Evolutionary conservation across 148 eudicot genomes (phyloP), one percentile per base, ranked within the genome.

Genomic region (Camellia lanceoleosa): DNA sequence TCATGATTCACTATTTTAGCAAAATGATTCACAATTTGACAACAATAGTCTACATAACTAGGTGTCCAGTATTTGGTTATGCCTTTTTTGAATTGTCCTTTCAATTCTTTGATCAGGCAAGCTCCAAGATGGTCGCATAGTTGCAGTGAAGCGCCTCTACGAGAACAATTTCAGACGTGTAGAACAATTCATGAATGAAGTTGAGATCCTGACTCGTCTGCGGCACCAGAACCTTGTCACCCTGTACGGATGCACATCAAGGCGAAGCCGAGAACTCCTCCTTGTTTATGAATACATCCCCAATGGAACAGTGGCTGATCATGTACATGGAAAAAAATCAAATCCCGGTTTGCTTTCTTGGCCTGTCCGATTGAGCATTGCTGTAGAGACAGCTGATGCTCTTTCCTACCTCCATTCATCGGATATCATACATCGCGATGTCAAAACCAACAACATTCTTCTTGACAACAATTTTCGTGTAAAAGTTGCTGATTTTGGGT

Each of bases 401-500:
- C 80, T 93, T 49, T 76, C 90, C 47, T 93, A 86, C 73, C 92
- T 93, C 41, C 98, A 93, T 73, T 80, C 83, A 47, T 88, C 89
- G 0, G 91, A 86, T 70, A 89, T 92, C 85, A 93, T 93, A 65
- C 98, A 93, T 23, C 92, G 98, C 0, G 98, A 93, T 73, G 98
- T 93, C 78, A 93, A 93, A 75, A 93, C 94, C 13, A 86, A 83
- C 51, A 93, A 93, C 85, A 85, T 93, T 73, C 92, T 93, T 52
- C 78, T 93, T 4, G 94, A 90, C 84, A 81, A 82, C 42, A 75
- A 84, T 70, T 93, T 90, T 81, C 87, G 77, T 15, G 96, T 93
- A 5, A 93, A 93, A 79, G 98, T 93, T 54, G 98, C 96, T n/a
- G 98, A 93, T 85, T 93, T 93, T 63, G 98, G 98, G 55, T 71